Evolutionary conservation across 2,329 filamentous ascomycete genomes (phyloP).

Genomic region (Cordyceps militaris): DNA sequence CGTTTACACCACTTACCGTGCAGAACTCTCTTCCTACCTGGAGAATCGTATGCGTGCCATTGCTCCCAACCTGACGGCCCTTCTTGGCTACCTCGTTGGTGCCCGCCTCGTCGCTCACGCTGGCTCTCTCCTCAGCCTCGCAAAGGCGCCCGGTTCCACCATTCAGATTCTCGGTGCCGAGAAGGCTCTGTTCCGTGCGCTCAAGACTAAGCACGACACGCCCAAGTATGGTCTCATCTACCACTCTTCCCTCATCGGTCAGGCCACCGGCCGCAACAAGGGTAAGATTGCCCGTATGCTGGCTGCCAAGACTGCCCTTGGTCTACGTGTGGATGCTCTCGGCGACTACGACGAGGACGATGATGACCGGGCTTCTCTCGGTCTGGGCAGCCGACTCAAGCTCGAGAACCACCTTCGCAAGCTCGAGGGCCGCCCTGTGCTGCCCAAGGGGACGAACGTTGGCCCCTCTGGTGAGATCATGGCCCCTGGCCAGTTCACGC

Average conservation of each 20-base stretch:
- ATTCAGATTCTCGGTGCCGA: conserved; percentile 98
- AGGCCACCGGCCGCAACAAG: conserved; percentile 97
- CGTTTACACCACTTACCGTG: conserved; percentile 81
- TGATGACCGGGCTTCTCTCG: conserved; percentile 81
- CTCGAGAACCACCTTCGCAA: conserved; percentile 69
- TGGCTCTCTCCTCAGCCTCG: conserved; percentile 87
- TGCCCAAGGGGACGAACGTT: conserved; percentile 67
- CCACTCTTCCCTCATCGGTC: conserved; percentile 87
- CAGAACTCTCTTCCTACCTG: conserved; percentile 81
- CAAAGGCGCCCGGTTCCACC: conserved; percentile 90
- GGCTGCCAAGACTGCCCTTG: conserved; percentile 85
- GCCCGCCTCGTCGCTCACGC: conserved; percentile 92
- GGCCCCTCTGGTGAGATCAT: conserved; percentile 62
- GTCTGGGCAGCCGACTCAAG: conserved; percentile 62
- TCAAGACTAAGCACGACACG: conserved; percentile 99
- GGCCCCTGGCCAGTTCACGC: conserved; percentile 71
- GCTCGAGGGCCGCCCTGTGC: conserved; percentile 84
- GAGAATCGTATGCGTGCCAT: conserved; percentile 93
- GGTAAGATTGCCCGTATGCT: conserved; percentile 98
- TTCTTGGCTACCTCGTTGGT: conserved; percentile 89
- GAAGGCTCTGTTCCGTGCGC: conserved; percentile 94
- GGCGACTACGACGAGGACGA: conserved; percentile 52
- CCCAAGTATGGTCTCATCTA: conserved; percentile 97
- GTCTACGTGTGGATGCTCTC: conserved; percentile 83
- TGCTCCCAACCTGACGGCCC: conserved; percentile 87